Evolutionary conservation across 1,284 basidiomycete species (phyloP), one percentile per base, ranked within the genome.

Genomic region (Sporisorium iseilematis-ciliati): DNA sequence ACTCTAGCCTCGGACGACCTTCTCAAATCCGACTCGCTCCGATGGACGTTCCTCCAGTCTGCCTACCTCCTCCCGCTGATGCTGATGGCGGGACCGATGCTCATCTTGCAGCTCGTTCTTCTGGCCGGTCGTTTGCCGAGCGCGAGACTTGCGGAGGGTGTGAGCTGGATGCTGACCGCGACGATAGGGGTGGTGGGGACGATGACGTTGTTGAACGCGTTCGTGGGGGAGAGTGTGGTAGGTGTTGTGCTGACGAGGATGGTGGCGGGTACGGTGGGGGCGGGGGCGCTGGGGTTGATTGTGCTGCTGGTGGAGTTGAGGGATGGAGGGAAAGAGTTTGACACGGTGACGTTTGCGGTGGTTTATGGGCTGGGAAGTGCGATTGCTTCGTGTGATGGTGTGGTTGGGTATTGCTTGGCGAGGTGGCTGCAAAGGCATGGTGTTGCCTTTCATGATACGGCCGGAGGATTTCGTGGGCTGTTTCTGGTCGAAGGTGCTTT

Each of bases 41-140:
- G 55, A 8, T 67, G 65, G 65, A 62, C 55, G 1, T 62, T 67
- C 7, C 12, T 57, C 1, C 58, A 67, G 43, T 67, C 65, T 10
- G 65, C 65, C 4, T 67, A 67, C 42, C 25, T 57, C 7, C 54
- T 67, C 3, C 65, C 65, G 1, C 45, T 67, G 33, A 49, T 57
- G 54, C 40, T 67, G 12, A 35, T 67, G 0, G 54, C 58, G 12
- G 65, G 65, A 5, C 41, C 58, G 2, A 8, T 62, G 1, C 43
- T 67, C 20, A 57, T 67, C 18, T 52, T 67, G 0, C 42, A 57
- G 4, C 49, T 67, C 14, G 65, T 67, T 2, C 18, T 67, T 35
- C 49, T 61, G 6, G 65, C 62, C 21, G 65, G 58, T 5, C 49
- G 59, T 5, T 7, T 62, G 7, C 20, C 50, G 1, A 7, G 54